Conservation (phyloP, 495 filamentous ascomycete species). For the Parathielavia appendiculata region DNA sequence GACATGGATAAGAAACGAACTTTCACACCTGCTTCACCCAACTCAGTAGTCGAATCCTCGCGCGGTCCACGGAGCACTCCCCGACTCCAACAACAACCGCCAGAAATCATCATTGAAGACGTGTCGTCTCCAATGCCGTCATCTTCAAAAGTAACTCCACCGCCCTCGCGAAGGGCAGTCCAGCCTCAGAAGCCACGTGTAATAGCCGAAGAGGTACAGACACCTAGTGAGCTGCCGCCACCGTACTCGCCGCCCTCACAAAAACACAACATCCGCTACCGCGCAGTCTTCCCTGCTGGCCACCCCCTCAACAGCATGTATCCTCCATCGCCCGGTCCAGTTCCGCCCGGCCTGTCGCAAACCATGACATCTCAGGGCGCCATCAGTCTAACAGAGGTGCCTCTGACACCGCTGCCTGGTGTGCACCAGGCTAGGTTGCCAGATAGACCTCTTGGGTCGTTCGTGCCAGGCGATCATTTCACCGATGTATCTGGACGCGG, state of each 20-base stretch:
- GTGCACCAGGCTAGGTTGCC: conserved; percentile 25
- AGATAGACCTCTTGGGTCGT: conserved; percentile 35
- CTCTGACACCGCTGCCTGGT: conserved; percentile 32
- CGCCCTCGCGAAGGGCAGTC: conserved; percentile 18
- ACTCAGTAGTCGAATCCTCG: conserved; percentile 16
- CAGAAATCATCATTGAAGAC: conserved; percentile 17
- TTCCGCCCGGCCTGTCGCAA: conserved; percentile 37
- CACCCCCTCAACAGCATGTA: conserved; percentile 33
- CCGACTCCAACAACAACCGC: conserved; percentile 2
- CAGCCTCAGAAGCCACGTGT: conserved; percentile 36
- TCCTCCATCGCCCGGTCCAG: conserved; percentile 43
- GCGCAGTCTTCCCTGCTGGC: conserved; percentile 36
- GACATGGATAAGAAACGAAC: conserved; percentile 29
- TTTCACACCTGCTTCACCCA: conserved; percentile 15
- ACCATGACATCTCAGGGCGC: conserved; percentile 47
- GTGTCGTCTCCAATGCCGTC: conserved; percentile 18
- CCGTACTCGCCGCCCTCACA: conserved; percentile 41
- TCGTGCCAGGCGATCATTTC: conserved; percentile 35
- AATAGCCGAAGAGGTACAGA: conserved; percentile 5
- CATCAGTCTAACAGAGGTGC: conserved; percentile 38
- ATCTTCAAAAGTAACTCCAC: conserved; percentile 23
- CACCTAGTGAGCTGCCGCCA: conserved; percentile 32
- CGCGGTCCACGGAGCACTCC: conserved; percentile 3
- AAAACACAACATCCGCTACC: conserved; percentile 32
- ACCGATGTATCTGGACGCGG: conserved; percentile 28